A percentile compares a stretch with the other conserved stretches of the same genome.
Conservation (phyloP, 1,284 basidiomycete genomes). For the Coriolopsis trogii region DNA sequence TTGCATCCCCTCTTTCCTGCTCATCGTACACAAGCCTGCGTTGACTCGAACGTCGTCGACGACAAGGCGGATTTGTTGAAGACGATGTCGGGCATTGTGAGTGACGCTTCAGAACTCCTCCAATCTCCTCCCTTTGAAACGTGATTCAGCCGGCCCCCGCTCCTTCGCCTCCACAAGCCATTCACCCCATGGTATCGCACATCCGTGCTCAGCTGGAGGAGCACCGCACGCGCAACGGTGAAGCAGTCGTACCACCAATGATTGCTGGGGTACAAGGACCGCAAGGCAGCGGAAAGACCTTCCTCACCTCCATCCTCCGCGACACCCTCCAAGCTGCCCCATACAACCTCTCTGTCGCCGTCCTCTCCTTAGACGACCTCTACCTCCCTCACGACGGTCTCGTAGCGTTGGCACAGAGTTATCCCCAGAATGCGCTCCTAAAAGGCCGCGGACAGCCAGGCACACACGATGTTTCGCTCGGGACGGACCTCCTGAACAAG, state of each 20-base stretch:
- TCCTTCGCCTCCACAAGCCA: slow-evolving; percentile 28
- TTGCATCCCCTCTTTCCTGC: too few species aligned
- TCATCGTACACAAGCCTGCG: too few species aligned
- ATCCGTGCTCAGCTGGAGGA: slow-evolving; percentile 41
- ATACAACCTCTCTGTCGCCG: slow-evolving; percentile 58
- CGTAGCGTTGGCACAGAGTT: slow-evolving; percentile 49
- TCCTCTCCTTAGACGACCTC: slow-evolving; percentile 85
- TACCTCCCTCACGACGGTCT: slow-evolving; percentile 75
- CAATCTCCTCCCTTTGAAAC: too few species aligned
- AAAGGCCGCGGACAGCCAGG: slow-evolving; percentile 85
- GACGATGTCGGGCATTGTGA: too few species aligned
- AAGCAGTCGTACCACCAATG: slow-evolving; percentile 46
- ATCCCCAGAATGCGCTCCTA: slow-evolving; percentile 68
- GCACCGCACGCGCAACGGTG: slow-evolving; percentile 26
- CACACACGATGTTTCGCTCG: slow-evolving; percentile 81
- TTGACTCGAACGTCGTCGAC: too few species aligned
- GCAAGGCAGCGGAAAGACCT: slow-evolving; percentile 86
- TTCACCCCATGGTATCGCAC: slow-evolving; percentile 46
- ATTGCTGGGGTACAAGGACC: slow-evolving; percentile 87
- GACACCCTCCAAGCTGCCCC: slow-evolving; percentile 50
- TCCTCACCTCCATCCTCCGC: slow-evolving; percentile 60
- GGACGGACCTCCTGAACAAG: slow-evolving; percentile 50
- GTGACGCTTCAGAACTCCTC: too few species aligned
- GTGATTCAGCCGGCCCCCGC: neutral
- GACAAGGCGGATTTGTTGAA: too few species aligned